These are phyloP conservation scores for Neopestalotiopsis sp. DNA, from an alignment of 2,329 filamentous ascomycete genomes.

Conservation along the genomic window DNA sequence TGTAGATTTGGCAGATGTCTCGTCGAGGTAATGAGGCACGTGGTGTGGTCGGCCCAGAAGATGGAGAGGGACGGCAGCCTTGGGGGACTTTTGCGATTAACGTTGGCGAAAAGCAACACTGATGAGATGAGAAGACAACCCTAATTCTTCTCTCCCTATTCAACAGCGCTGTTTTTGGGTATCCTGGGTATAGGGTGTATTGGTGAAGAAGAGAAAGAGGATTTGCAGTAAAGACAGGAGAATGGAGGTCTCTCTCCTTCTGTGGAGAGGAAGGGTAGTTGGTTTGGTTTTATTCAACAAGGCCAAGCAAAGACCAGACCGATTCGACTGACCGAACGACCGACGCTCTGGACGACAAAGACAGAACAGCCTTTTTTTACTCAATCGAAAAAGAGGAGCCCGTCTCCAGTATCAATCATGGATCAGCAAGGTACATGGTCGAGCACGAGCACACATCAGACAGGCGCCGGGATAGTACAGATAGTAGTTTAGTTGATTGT, in stretches of 20 bases:
- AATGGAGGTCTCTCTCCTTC: background rate
- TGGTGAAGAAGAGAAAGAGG: background rate
- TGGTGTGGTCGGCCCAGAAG: background rate
- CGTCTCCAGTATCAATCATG: conserved; percentile 14
- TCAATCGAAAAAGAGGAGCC: background rate
- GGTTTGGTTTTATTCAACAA: conserved; percentile 9
- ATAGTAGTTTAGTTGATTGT: background rate
- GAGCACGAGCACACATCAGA: conserved; percentile 3
- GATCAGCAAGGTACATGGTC: background rate
- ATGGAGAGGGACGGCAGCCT: background rate
- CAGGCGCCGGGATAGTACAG: background rate
- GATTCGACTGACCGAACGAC: background rate
- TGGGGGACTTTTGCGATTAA: background rate
- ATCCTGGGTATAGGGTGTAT: background rate
- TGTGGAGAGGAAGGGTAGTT: background rate
- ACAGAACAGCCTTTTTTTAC: conserved; percentile 1
- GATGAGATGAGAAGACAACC: conserved; percentile 12
- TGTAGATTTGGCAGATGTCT: background rate
- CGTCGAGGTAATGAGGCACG: conserved; percentile 3
- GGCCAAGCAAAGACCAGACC: background rate
- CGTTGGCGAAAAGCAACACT: conserved; percentile 5
- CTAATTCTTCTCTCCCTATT: background rate
- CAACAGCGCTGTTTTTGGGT: background rate
- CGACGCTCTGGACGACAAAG: background rate
- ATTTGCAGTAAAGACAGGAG: background rate